Conservation (phyloP, 140 eudicot genomes). For the Erigeron philadelphicus region DNA sequence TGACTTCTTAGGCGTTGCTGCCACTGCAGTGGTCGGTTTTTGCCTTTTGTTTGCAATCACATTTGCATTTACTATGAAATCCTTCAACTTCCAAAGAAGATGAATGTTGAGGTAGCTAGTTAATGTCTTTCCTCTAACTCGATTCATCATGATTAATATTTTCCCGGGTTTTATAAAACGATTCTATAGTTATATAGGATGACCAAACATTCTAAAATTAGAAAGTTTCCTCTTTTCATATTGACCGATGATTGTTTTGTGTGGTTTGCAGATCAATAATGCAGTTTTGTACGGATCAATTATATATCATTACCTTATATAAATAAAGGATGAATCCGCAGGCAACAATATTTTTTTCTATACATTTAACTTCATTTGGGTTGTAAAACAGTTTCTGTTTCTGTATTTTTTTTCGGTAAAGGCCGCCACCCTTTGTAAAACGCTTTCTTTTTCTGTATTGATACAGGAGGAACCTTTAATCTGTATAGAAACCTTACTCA, state of each 20-base stretch:
- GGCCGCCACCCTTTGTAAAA: too few relatives aligned
- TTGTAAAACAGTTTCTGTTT: too few relatives aligned
- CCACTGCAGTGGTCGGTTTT: conserved; percentile 57
- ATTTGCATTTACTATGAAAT: conserved; percentile 72
- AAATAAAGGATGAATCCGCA: conserved; percentile 5
- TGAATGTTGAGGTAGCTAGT: conserved; percentile 30
- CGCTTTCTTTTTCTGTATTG: too few relatives aligned
- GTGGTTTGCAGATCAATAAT: conserved; percentile 27
- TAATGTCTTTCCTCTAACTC: not conserved
- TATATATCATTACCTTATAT: not conserved
- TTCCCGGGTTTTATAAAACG: too few relatives aligned
- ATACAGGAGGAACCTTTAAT: not conserved
- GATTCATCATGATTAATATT: not conserved
- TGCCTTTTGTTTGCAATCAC: conserved; percentile 58
- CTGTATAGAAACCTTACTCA: not conserved
- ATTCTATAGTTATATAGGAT: too few relatives aligned
- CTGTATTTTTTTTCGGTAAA: too few relatives aligned
- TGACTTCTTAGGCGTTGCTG: conserved; percentile 57
- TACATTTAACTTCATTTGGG: too few relatives aligned
- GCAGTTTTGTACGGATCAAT: conserved; percentile 27
- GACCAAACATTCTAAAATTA: not conserved
- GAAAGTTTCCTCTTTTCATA: not conserved
- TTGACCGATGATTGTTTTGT: conserved; percentile 8
- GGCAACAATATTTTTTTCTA: not conserved
- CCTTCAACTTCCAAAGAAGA: conserved; percentile 75